Base-by-base conservation (phyloP, 306 rosid genomes). In the Inga oerstediana region DNA sequence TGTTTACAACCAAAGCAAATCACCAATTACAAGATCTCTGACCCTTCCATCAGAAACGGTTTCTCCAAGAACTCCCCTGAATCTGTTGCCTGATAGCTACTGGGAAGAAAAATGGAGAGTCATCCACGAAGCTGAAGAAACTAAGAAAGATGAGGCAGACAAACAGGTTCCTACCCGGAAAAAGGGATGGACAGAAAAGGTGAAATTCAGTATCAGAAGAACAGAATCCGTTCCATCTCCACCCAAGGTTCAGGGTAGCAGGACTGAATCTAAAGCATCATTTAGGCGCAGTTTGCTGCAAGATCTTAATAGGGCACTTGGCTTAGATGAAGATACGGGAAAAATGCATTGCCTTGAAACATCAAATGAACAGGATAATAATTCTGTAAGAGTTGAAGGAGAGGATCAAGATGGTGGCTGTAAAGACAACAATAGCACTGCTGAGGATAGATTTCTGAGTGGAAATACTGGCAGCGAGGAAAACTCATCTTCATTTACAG, bases 31-130 rank as follows among this genome's bases (percentile, higher is more conserved):
- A 35, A 88, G 91, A 87, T 74, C 91, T 81, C 85, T 69, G 62
- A 85, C 90, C 84, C 89, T 79, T 85, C 89, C 94, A 19, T 73
- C 85, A 7, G 97, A 89, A 81, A 86, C 96, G 0, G 54, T 80
- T 73, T 87, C 93, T 72, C 98, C 98, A 22, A 89, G 80, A 81
- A 83, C 94, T 72, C 97, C 97, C 54, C 80, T 97, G 80, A 89
- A 74, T 85, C 78, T 84, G 61, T 66, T 87, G 44, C 92, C 95
- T 67, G 98, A 94, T 79, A 92, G 98, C 83, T 97, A 97, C 80
- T 97, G 99, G 99, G 99, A 97, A 85, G 99, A 97, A 88, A 92
- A 94, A 86, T 97, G 99, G 99, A 94, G 98, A 90, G 95, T 90
- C 74, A 84, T 77, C 46, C 98, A 92, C 41, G 85, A 80, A 88